A percentile compares a stretch with the other conserved stretches of the same genome.
Conservation (phyloP, 108 stramenopile species). For the Heterococcus sp. region DNA sequence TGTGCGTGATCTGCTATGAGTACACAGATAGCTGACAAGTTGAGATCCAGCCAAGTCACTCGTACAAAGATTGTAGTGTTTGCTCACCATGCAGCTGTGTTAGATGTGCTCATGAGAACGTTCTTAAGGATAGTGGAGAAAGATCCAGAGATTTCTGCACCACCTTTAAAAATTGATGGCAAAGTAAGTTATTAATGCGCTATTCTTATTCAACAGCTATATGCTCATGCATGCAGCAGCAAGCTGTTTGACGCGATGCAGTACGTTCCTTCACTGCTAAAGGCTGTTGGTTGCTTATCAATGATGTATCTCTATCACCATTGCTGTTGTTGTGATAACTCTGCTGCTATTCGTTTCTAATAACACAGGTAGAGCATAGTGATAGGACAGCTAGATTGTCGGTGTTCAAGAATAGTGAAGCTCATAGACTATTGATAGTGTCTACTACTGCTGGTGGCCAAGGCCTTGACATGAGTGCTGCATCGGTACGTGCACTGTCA, state of each 20-base stretch:
- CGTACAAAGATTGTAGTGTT: constrained; percentile 81
- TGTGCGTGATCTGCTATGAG: neutral
- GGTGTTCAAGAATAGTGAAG: constrained; percentile 79
- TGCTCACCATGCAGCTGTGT: constrained; percentile 87
- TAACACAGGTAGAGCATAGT: neutral
- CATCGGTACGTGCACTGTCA: constrained; percentile 41
- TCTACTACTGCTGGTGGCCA: constrained; percentile 95
- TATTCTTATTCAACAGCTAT: too few relatives aligned
- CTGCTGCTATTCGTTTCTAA: too few relatives aligned
- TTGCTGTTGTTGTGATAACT: too few relatives aligned
- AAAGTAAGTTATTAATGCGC: too few relatives aligned
- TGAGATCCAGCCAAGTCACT: constrained; percentile 7
- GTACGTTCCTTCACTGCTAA: too few relatives aligned
- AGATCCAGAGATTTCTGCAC: neutral
- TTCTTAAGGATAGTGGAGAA: too few relatives aligned
- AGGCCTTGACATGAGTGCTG: constrained; percentile 91
- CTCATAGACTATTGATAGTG: constrained; percentile 75
- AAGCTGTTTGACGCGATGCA: too few relatives aligned
- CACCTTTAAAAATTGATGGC: neutral
- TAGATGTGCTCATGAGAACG: constrained; percentile 69
- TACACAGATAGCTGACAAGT: constrained; percentile 10
- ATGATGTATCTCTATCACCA: too few relatives aligned
- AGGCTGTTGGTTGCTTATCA: too few relatives aligned
- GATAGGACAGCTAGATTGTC: constrained; percentile 67
- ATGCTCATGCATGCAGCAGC: too few relatives aligned